phyloP scores from a whole-genome alignment of 176 grass and related monocot genomes.

The Musa acuminata region DNA sequence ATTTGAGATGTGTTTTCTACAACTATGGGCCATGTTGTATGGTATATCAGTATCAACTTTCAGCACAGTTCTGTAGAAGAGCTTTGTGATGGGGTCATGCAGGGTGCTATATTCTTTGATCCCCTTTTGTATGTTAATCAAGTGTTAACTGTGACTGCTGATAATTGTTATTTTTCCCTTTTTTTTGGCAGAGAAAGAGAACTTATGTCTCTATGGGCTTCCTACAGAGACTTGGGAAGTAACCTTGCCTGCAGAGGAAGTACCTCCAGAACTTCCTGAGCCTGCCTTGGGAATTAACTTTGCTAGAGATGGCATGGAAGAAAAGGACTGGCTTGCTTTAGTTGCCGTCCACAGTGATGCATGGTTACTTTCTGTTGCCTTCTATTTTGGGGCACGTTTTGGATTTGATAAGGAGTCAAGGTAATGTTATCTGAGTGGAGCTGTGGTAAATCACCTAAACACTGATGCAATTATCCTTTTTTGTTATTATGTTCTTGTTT shows the following conservation, averaged over 20 bases:
- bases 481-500: not conserved
- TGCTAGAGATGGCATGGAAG: slow-evolving; percentile 90
- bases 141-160: not conserved
- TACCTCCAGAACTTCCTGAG: slow-evolving; percentile 90
- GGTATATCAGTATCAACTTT: not conserved
- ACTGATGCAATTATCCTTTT: not conserved
- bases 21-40: not conserved
- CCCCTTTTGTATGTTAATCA: not conserved
- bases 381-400: slow-evolving; percentile 95
- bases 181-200: slow-evolving; percentile 80
- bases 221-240: slow-evolving; percentile 93
- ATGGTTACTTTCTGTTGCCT: slow-evolving; percentile 77
- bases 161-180: not conserved
- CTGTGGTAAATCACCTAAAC: not conserved
- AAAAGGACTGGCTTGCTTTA: slow-evolving; percentile 90
- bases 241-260: slow-evolving; percentile 89
- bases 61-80: not conserved
- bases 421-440: slow-evolving; percentile 31
- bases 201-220: slow-evolving; percentile 91
- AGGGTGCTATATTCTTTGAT: not conserved
- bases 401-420: slow-evolving; percentile 91
- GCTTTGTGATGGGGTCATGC: not conserved
- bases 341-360: slow-evolving; percentile 95
- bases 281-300: slow-evolving; percentile 96
- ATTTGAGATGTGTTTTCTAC: not conserved